Conservation (phyloP, 2,329 filamentous ascomycete species). For the Fusarium concolor region DNA sequence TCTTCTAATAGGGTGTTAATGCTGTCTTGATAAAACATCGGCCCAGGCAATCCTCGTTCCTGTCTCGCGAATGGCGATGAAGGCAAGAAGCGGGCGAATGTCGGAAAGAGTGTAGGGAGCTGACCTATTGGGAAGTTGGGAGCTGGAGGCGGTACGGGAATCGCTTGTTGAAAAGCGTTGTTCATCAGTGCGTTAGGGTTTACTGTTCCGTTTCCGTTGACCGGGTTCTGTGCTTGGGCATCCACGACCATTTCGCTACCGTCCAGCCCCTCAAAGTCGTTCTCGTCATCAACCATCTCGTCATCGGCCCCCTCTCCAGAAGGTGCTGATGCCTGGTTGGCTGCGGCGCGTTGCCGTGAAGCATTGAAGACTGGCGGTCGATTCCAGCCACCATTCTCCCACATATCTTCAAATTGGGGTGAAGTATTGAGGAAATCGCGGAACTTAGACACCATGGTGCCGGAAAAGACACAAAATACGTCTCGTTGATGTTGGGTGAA, state of each 20-base stretch:
- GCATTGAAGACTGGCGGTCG: constrained; percentile 16
- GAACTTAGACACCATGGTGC: constrained; percentile 81
- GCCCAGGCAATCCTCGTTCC: constrained; percentile 33
- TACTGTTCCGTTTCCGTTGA: constrained; percentile 23
- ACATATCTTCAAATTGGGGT: constrained; percentile 59
- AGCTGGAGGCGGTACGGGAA: constrained; percentile 47
- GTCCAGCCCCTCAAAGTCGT: constrained; percentile 57
- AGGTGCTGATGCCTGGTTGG: constrained; percentile 6
- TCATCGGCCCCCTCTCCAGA: constrained; percentile 55
- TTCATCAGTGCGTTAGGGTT: constrained; percentile 15
- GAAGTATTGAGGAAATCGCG: constrained; percentile 79
- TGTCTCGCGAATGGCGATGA: constrained; percentile 35
- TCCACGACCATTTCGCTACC: constrained; percentile 55
- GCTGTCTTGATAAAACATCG: constrained; percentile 44
- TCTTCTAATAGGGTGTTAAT: constrained; percentile 46
- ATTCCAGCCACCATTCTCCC: constrained; percentile 46
- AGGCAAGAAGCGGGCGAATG: constrained; percentile 32
- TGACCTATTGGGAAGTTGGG: constrained; percentile 40
- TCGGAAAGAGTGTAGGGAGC: constrained; percentile 37
- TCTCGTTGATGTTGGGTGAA: constrained; percentile 96
- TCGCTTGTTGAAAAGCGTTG: constrained; percentile 37
- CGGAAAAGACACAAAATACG: constrained; percentile 98
- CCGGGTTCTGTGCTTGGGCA: constrained; percentile 46
- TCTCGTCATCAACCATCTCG: constrained; percentile 59
- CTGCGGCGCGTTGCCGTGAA: constrained; percentile 16